Evolutionary conservation across 176 grass and related monocot genomes (phyloP), one percentile per base, ranked within the genome.

Genomic region (Microstegium vimineum): DNA sequence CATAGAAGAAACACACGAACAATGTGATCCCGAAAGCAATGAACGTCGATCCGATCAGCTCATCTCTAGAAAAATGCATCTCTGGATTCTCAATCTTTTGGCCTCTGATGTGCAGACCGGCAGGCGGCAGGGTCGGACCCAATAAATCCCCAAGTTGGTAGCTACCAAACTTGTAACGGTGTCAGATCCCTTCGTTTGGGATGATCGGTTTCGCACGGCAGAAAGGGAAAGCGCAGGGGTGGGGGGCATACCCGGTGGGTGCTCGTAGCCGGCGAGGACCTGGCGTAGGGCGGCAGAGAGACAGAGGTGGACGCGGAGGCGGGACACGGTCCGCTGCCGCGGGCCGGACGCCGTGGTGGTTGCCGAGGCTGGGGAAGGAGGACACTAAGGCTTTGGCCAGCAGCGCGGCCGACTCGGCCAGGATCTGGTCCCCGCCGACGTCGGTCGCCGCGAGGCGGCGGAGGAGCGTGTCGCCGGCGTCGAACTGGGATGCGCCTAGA

Each of bases 1-100:
- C 64, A 0, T 90, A 88, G 64, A 74, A 88, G 27, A 94, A 90
- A 26, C 73, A 33, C 63, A 46, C 38, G 22, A 88, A 83, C 71
- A 82, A 73, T 43, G 79, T 20, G 33, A 80, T 11, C n/a, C 88
- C 88, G 36, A 82, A 86, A 10, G 49, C 86, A 67, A 75, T 4
- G 5, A 85, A 76, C 5, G 41, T 20, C 6, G 33, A 62, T 41
- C 82, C 82, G 8, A 70, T 40, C 26, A 76, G 26, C 25, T 63
- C 51, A 8, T 85, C 63, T 62, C 8, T 52, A 2, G 80, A 71
- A 8, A 87, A 83, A 41, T 4, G 25, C 77, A 81, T 89, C 76
- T 81, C 35, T 36, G 16, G 17, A 52, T 54, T 47, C 45, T 35
- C 34, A 31, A 20, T 25, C 51, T 49, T 35, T 51, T n/a, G 9